Percentiles rank a stretch among this genome's conserved stretches.
phyloP scores from a whole-genome alignment of 2,329 filamentous ascomycete species.

The Neurospora sp. region DNA sequence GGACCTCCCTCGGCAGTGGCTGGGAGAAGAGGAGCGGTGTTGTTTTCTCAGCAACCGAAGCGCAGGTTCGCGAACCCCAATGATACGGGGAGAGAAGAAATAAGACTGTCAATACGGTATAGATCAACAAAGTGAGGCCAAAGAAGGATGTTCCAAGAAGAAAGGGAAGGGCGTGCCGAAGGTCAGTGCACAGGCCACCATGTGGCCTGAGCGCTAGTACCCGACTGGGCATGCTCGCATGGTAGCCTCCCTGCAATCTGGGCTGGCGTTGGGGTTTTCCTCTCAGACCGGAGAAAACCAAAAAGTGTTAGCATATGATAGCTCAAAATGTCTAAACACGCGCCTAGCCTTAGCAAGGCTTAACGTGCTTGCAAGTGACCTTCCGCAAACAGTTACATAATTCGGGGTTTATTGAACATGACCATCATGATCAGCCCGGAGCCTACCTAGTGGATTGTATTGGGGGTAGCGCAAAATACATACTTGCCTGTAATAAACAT shows the following conservation, averaged over 20 bases:
- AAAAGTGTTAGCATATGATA: not conserved
- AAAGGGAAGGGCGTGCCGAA: too few relatives aligned
- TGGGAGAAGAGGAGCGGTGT: not conserved
- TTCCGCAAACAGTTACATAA: not conserved
- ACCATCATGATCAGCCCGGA: not conserved
- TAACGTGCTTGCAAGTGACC: not conserved
- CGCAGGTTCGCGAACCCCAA: not conserved
- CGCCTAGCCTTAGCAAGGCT: not conserved
- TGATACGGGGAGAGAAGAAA: too few relatives aligned
- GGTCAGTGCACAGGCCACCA: too few relatives aligned
- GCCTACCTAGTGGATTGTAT: not conserved
- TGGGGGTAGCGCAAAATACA: not conserved
- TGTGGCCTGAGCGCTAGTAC: too few relatives aligned
- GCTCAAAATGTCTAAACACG: not conserved
- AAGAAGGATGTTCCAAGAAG: too few relatives aligned
- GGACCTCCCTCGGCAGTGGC: not conserved
- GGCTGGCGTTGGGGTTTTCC: not conserved
- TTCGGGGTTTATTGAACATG: not conserved
- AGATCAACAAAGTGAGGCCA: too few relatives aligned
- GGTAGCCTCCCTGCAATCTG: too few relatives aligned
- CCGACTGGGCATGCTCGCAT: too few relatives aligned
- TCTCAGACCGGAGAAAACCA: not conserved
- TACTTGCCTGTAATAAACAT: not conserved
- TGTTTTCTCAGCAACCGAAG: not conserved
- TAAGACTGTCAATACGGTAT: too few relatives aligned